Evolutionary conservation across 768 basidiomycete genomes (phyloP).

Genomic region (Tulasnella sp.): DNA sequence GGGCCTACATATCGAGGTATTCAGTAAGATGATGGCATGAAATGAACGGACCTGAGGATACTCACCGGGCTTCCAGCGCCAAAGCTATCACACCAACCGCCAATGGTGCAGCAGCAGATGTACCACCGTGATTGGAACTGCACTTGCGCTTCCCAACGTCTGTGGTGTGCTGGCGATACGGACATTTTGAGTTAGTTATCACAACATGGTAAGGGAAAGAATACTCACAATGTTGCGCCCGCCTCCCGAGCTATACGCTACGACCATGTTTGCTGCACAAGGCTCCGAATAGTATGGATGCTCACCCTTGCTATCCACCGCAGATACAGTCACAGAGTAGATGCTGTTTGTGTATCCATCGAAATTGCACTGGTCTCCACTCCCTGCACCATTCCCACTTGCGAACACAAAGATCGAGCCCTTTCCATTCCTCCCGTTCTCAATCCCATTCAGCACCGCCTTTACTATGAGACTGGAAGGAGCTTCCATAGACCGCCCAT

Average conservation of each 20-base stretch:
- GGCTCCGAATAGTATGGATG: constrained; percentile 96
- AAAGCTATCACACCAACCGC: constrained; percentile 90
- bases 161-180: constrained; percentile 65
- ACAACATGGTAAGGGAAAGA: constrained; percentile 3
- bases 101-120: constrained; percentile 95
- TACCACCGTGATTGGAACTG: constrained; percentile 79
- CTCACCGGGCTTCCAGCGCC: constrained; percentile 74
- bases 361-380: constrained; percentile 96
- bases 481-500: constrained; percentile 89
- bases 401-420: constrained; percentile 96
- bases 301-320: constrained; percentile 83
- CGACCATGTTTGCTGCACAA: constrained; percentile 96
- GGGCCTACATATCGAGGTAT: constrained; percentile 40
- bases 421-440: constrained; percentile 78
- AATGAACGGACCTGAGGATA: no score
- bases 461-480: constrained; percentile 86
- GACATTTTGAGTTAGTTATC: constrained; percentile 17
- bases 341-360: constrained; percentile 99
- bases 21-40: neutral
- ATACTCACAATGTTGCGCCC: constrained; percentile 81
- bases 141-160: constrained; percentile 82
- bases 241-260: constrained; percentile 90
- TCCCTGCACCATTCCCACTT: constrained; percentile 86
- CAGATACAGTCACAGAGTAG: constrained; percentile 92
- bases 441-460: constrained; percentile 87